Evolutionary conservation across 2,329 filamentous ascomycete genomes (phyloP).

Genomic region (Ceratocystis ficicola): DNA sequence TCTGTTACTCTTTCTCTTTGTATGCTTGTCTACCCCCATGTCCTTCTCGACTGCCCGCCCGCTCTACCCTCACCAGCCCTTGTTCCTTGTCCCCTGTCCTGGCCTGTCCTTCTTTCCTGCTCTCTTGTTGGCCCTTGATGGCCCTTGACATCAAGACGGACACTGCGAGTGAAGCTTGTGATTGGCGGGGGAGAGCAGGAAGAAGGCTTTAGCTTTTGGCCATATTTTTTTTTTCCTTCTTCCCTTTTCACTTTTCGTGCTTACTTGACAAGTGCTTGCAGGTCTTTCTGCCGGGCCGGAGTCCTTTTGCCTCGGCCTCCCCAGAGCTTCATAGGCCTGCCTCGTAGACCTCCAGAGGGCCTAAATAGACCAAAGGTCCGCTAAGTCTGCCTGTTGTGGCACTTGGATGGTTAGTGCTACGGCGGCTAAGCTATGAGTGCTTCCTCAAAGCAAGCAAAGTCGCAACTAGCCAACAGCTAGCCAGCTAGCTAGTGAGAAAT

Average conservation of each 20-base stretch:
- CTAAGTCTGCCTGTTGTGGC: too few relatives aligned
- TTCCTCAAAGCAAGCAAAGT: not conserved
- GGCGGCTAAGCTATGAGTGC: too few relatives aligned
- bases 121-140: not conserved
- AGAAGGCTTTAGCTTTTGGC: slow-evolving; percentile 3
- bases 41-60: not conserved
- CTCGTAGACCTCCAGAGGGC: not conserved
- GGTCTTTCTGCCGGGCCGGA: not conserved
- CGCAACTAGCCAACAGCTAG: too few relatives aligned
- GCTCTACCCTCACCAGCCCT: not conserved
- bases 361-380: not conserved
- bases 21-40: too few relatives aligned
- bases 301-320: not conserved
- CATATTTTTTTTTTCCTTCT: not conserved
- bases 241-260: not conserved
- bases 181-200: not conserved
- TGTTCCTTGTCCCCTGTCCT: not conserved
- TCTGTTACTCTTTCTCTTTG: too few relatives aligned
- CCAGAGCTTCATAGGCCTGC: not conserved
- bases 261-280: not conserved
- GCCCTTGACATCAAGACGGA: not conserved
- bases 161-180: slow-evolving; percentile 11
- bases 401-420: too few relatives aligned
- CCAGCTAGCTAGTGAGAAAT: too few relatives aligned
- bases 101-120: not conserved